Evolutionary conservation across 306 rosid species (phyloP).

Genomic region (Lotus japonicus): DNA sequence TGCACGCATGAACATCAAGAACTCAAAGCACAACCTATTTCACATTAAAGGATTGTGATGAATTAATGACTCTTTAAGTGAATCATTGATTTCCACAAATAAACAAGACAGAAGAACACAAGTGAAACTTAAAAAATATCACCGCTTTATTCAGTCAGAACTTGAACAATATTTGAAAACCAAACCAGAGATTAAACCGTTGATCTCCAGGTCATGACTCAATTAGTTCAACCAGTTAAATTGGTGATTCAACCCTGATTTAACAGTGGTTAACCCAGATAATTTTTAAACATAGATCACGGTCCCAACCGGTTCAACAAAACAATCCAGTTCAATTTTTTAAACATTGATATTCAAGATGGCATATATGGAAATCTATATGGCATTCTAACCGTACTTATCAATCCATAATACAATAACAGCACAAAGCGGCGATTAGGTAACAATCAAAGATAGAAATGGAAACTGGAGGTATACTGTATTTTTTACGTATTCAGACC

Average conservation of each 20-base stretch:
- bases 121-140: neutral
- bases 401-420: neutral
- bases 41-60: slow-evolving; percentile 3
- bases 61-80: slow-evolving; percentile 12
- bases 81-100: neutral
- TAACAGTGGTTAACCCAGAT: neutral
- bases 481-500: too few species aligned
- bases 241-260: neutral
- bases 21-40: slow-evolving; percentile 90
- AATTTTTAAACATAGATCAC: neutral
- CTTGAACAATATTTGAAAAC: neutral
- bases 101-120: slow-evolving; percentile 1
- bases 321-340: neutral
- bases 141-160: neutral
- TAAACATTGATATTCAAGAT: neutral
- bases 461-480: too few species aligned
- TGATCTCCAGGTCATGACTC: neutral
- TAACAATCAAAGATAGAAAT: neutral
- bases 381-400: slow-evolving; percentile 28
- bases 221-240: neutral
- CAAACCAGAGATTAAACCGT: neutral
- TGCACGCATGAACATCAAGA: slow-evolving; percentile 93
- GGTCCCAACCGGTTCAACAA: neutral
- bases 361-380: slow-evolving; percentile 3
- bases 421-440: neutral